phyloP scores from a whole-genome alignment of 2,329 filamentous ascomycete genomes.

The Aspergillus sp. region DNA sequence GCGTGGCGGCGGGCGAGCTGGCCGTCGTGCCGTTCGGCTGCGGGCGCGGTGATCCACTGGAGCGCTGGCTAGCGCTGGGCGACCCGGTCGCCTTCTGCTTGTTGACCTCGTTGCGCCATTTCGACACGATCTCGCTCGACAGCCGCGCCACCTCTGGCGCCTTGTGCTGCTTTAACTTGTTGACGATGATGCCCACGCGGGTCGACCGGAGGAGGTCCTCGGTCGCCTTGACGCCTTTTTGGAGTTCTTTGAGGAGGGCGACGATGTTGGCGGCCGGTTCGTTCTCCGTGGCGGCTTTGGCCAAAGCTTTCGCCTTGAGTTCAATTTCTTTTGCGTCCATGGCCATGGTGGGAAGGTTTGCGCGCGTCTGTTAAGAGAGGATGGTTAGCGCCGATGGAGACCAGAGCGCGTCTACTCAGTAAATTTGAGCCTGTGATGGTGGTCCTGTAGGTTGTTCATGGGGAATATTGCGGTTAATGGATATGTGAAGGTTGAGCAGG shows the following conservation, averaged over 20 bases:
- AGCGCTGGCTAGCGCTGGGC: constrained; percentile 36
- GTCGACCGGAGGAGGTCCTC: constrained; percentile 89
- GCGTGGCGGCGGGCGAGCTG: constrained; percentile 50
- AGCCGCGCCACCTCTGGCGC: constrained; percentile 68
- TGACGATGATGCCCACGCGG: constrained; percentile 86
- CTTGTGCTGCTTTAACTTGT: constrained; percentile 79
- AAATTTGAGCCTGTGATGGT: not conserved
- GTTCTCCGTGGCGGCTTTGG: constrained; percentile 72
- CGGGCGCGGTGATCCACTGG: constrained; percentile 42
- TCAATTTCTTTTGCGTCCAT: constrained; percentile 85
- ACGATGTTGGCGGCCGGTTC: constrained; percentile 72
- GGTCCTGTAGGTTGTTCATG: not conserved
- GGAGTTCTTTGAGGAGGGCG: constrained; percentile 71
- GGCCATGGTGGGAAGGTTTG: constrained; percentile 14
- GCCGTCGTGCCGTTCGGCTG: constrained; percentile 49
- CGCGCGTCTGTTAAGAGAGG: constrained; percentile 1
- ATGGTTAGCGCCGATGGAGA: not conserved
- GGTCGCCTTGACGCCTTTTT: constrained; percentile 75
- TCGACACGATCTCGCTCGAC: constrained; percentile 78
- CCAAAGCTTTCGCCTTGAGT: constrained; percentile 71
- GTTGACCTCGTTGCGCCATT: constrained; percentile 51
- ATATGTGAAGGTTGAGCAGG: not conserved
- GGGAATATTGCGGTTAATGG: not conserved
- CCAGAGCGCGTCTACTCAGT: too few relatives aligned
- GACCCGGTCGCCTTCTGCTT: constrained; percentile 46